Conservation (phyloP, 108 stramenopile genomes). For the Conticribra weissflogii region DNA sequence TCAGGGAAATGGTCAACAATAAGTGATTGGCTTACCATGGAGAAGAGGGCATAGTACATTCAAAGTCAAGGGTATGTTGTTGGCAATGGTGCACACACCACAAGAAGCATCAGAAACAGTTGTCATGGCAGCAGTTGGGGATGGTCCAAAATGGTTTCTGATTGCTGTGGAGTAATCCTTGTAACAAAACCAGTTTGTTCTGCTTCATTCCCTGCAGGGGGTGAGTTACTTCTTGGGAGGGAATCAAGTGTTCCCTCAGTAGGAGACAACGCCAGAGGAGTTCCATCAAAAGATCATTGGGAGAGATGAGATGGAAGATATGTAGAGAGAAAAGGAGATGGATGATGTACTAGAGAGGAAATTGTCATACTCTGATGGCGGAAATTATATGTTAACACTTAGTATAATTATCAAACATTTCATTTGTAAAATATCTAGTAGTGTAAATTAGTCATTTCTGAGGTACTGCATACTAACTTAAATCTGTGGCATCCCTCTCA, state of each 20-base stretch:
- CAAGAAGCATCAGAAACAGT: background rate
- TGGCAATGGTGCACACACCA: too few relatives aligned
- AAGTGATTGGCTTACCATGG: conserved; percentile 24
- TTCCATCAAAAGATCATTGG: conserved; percentile 27
- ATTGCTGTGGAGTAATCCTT: conserved; percentile 13
- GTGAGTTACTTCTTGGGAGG: background rate
- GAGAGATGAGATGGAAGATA: background rate
- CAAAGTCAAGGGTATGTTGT: too few relatives aligned
- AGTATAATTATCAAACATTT: too few relatives aligned
- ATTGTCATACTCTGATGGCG: too few relatives aligned
- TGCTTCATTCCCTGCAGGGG: background rate
- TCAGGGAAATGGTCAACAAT: conserved; percentile 15
- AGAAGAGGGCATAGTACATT: conserved; percentile 17
- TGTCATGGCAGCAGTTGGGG: conserved; percentile 6
- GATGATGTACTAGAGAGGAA: too few relatives aligned
- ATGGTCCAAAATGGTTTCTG: conserved; percentile 33
- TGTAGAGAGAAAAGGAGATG: too few relatives aligned
- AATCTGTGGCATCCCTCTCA: background rate
- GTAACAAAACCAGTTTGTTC: conserved; percentile 8
- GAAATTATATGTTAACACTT: too few relatives aligned
- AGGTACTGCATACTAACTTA: background rate
- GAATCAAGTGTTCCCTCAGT: conserved; percentile 22
- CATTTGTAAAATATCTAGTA: too few relatives aligned
- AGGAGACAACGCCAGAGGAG: conserved; percentile 58
- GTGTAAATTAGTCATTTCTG: too few relatives aligned